Evolutionary conservation across 106 monocot genomes (phyloP), one percentile per base, ranked within the genome.

Genomic region (Dendrobium catenatum): DNA sequence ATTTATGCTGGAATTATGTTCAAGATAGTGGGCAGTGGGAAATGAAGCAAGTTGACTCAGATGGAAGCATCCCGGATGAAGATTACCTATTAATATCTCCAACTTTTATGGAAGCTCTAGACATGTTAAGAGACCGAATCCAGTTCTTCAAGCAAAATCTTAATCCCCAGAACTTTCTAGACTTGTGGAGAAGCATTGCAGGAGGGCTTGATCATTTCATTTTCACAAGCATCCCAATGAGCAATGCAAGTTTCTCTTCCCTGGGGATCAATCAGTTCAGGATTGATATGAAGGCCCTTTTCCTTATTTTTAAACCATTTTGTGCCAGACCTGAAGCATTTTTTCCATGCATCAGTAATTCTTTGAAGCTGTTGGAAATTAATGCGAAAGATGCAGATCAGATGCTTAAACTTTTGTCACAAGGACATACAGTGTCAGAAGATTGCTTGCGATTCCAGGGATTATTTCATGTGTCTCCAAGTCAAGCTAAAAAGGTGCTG

Each of bases 121-220:
- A 92, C 55, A 87, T 84, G 73, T 82, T 94, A 4, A 85, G 77
- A 58, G 81, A 87, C 61, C 75, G 86, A 9, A 64, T 90, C 10
- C n/a, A 13, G 68, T 61, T 85, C 43, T 44, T 94, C 77, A 88
- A 68, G 20, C 29, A 78, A 19, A 77, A 73, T 72, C 81, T 92
- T 9, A 94, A 94, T 68, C 33, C 80, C 24, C 86, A 87, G 66
- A 88, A 92, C 55, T 94, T 94, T 82, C 29, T 88, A 64, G 90
- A 94, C 84, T 61, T 92, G 11, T 92, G 94, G 94, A 91, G 94
- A 85, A 90, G 89, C 73, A 59, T 85, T 47, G 90, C 90, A 33
- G 85, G 80, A 29, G 94, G 91, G 55, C 81, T 94, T 13, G 94
- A 94, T 77, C 87, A 92, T 80, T 94, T 91, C 49, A 86, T 94